phyloP scores from a whole-genome alignment of 2,329 filamentous ascomycete species.

The Talaromyces albobiverticillius region DNA sequence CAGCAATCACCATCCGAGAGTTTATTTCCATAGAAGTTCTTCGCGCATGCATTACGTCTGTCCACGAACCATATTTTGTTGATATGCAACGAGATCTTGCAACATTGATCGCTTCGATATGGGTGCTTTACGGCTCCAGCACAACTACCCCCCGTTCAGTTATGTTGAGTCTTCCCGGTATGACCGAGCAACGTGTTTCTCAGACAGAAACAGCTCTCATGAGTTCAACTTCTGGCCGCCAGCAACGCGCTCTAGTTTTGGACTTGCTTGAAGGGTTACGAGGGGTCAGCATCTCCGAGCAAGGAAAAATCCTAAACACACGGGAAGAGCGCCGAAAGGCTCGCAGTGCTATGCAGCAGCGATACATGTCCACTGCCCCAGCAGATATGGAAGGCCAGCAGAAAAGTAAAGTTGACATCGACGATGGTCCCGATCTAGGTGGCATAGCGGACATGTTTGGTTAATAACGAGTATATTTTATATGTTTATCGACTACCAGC shows the following conservation, averaged over 20 bases:
- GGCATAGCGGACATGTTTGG: conserved; percentile 56
- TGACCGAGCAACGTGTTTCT: conserved; percentile 67
- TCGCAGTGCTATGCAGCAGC: conserved; percentile 39
- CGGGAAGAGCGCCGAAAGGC: conserved; percentile 41
- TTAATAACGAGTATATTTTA: conserved; percentile 20
- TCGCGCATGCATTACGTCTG: conserved; percentile 81
- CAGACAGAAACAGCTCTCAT: conserved; percentile 59
- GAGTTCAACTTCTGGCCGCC: conserved; percentile 59
- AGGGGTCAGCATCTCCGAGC: conserved; percentile 88
- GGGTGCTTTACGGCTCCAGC: conserved; percentile 69
- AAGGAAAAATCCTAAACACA: conserved; percentile 69
- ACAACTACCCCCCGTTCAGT: conserved; percentile 71
- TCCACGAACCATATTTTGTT: conserved; percentile 95
- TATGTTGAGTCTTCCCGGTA: conserved; percentile 75
- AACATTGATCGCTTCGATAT: conserved; percentile 78
- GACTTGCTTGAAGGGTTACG: conserved; percentile 83
- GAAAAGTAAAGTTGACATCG: conserved; percentile 38
- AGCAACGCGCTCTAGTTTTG: conserved; percentile 76
- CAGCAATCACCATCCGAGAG: conserved; percentile 70
- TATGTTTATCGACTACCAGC: neutral
- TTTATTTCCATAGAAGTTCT: conserved; percentile 88
- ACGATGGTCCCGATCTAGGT: conserved; percentile 49
- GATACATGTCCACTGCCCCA: conserved; percentile 38
- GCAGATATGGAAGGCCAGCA: conserved; percentile 41
- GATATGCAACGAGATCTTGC: conserved; percentile 93